phyloP scores from a whole-genome alignment of 192 early-diverging fungal genomes.

The Coemansia umbellata region DNA sequence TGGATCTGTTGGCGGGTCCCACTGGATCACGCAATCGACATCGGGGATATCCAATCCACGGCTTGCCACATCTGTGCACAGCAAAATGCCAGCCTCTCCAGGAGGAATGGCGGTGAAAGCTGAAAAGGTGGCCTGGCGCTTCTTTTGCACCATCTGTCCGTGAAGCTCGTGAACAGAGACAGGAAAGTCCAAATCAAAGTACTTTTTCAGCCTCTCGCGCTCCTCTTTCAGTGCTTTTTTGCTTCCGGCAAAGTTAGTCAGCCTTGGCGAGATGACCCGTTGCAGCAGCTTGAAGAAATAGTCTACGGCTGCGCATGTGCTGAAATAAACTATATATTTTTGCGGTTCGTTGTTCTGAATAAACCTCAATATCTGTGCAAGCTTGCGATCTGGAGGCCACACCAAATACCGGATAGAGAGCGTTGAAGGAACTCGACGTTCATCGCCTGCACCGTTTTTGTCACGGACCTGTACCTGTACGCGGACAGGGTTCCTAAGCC shows the following conservation, averaged over 20 bases:
- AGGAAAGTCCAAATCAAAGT: conserved; percentile 7
- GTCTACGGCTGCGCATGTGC: conserved; percentile 94
- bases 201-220: conserved; percentile 8
- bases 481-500: conserved; percentile 86
- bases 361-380: conserved; percentile 67
- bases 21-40: conserved; percentile 92
- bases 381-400: conserved; percentile 76
- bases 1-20: conserved; percentile 94
- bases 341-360: conserved; percentile 56
- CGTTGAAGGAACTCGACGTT: conserved; percentile 37
- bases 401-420: conserved; percentile 72
- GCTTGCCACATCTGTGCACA: conserved; percentile 95
- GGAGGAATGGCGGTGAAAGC: conserved; percentile 64
- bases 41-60: conserved; percentile 94
- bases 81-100: conserved; percentile 66
- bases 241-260: conserved; percentile 31
- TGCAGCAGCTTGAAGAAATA: conserved; percentile 76
- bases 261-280: conserved; percentile 25
- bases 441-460: background rate
- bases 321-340: conserved; percentile 92
- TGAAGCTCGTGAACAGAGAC: conserved; percentile 68
- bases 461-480: conserved; percentile 88
- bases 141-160: conserved; percentile 90
- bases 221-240: conserved; percentile 26
- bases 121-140: conserved; percentile 75